Percentiles rank a stretch among this genome's conserved stretches.
Conservation (phyloP, 208 protist genomes). For the Leishmania tropica region DNA sequence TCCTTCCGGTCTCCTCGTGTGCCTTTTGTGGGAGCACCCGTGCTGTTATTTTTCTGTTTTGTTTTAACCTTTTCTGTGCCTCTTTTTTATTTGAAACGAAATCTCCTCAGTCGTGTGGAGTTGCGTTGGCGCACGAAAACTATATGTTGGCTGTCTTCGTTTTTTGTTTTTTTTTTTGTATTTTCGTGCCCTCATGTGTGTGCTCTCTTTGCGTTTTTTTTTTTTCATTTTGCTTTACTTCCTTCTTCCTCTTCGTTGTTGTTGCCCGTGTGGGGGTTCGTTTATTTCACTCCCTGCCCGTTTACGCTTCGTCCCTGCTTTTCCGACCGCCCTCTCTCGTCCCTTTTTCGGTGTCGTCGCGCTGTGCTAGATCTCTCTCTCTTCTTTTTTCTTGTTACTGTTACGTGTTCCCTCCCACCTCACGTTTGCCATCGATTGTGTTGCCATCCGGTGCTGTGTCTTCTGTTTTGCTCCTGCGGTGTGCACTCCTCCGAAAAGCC, state of each 20-base stretch:
- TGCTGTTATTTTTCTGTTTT: neutral
- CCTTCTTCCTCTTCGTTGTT: neutral
- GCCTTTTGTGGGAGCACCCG: no score
- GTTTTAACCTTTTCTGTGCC: neutral
- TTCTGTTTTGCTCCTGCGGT: neutral
- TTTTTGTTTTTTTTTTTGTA: neutral
- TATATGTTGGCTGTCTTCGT: neutral
- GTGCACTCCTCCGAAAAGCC: neutral
- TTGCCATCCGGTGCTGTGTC: slow-evolving; percentile 5
- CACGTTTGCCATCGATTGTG: neutral
- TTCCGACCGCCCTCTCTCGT: neutral
- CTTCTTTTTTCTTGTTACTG: neutral
- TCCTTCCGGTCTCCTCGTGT: no score
- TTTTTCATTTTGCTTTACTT: neutral
- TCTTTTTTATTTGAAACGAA: neutral
- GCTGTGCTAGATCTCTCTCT: neutral
- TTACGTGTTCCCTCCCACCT: neutral
- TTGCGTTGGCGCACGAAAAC: neutral
- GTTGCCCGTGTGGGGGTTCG: neutral
- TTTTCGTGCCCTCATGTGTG: neutral
- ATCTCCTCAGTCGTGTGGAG: neutral
- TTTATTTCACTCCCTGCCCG: neutral
- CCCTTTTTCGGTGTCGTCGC: neutral
- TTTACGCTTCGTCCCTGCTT: neutral
- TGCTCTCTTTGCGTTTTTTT: neutral